Percentiles rank a stretch among this genome's conserved stretches.
Evolutionary conservation across 371 early-diverging fungal species (phyloP).

Genomic region (Mucor saturninus): DNA sequence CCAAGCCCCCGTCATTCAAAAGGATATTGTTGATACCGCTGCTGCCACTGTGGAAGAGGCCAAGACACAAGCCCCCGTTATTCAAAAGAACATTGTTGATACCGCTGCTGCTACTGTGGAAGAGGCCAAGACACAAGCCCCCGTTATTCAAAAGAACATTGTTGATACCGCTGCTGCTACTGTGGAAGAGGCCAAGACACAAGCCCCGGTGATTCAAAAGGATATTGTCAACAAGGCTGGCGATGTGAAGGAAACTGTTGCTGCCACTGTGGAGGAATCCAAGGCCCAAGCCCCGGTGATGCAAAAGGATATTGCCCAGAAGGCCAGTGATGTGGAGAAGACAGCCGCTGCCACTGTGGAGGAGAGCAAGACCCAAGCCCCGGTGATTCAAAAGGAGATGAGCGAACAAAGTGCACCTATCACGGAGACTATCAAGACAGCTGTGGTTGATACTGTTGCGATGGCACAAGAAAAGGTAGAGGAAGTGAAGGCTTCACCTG

Average conservation of each 20-base stretch:
- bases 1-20: not conserved
- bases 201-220: conserved; percentile 12
- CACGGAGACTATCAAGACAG: conserved; percentile 5
- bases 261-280: conserved; percentile 11
- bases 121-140: conserved; percentile 19
- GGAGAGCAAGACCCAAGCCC: conserved; percentile 16
- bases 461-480: conserved; percentile 11
- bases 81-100: conserved; percentile 1
- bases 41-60: not conserved
- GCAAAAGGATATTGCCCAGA: conserved; percentile 5
- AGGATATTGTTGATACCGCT: conserved; percentile 4
- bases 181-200: conserved; percentile 12
- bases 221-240: conserved; percentile 6
- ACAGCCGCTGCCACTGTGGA: conserved; percentile 11
- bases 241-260: conserved; percentile 6
- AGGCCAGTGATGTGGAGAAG: conserved; percentile 6
- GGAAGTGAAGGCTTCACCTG: not conserved
- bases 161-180: conserved; percentile 1
- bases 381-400: conserved; percentile 9
- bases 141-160: conserved; percentile 8
- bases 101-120: conserved; percentile 12
- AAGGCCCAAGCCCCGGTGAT: not conserved
- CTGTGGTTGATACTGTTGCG: not conserved
- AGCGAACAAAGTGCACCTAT: not conserved
- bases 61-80: not conserved